These are phyloP conservation scores for Kitagawia praeruptora DNA, from an alignment of 129 eudicot species.

Conservation along the genomic window DNA sequence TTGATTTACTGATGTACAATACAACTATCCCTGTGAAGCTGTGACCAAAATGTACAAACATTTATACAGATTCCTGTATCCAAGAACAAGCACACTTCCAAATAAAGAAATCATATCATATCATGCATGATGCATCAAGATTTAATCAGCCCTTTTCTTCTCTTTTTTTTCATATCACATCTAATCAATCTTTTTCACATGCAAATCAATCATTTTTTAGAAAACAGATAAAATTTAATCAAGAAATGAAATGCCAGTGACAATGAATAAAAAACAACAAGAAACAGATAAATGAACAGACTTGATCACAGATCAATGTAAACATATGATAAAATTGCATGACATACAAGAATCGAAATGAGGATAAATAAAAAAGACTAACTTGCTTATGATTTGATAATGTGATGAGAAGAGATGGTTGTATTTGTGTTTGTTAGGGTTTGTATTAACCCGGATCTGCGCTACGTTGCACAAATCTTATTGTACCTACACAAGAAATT, in stretches of 20 bases:
- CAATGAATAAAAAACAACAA: background rate
- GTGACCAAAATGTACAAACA: background rate
- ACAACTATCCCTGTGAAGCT: background rate
- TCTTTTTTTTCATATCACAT: background rate
- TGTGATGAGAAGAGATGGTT: background rate
- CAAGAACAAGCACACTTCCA: background rate
- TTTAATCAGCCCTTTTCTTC: background rate
- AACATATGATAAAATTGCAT: background rate
- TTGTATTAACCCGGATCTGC: conserved; percentile 3
- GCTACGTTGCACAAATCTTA: background rate
- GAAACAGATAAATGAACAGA: background rate
- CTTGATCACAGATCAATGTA: background rate
- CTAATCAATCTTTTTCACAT: background rate
- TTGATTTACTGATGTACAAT: background rate
- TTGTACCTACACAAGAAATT: background rate
- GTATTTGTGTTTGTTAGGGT: background rate
- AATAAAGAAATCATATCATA: background rate
- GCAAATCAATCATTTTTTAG: background rate
- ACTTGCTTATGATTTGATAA: background rate
- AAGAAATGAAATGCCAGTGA: background rate
- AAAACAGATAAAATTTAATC: background rate
- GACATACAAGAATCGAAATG: background rate
- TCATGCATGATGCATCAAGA: background rate
- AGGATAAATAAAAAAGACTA: background rate
- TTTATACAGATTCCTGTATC: background rate